Base-by-base conservation (phyloP, 1,139 yeast species). In the Suhomyces guaymorum region DNA sequence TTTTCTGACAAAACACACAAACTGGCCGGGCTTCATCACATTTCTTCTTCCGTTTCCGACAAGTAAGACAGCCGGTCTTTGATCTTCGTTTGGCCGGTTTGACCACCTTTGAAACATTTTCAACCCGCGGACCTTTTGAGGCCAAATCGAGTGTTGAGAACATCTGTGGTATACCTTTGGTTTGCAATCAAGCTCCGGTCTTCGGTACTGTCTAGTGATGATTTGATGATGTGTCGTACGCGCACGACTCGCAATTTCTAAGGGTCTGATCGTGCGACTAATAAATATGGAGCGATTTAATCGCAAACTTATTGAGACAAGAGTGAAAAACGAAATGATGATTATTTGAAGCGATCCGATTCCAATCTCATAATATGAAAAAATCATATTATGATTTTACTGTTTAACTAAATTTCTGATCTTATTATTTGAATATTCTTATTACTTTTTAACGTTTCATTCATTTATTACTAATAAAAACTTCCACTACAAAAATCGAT, bases 11-110 rank as follows among this genome's bases (percentile, higher is more conserved):
- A 39, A 59, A 62, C 20, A 47, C 44, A 48, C 73, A 66, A 9
- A 41, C 43, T 5, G 73, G 73, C 33, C 57, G 57, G 15, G 46
- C 43, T 45, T 66, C 73, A 47, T 67, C 73, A 48, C 73, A 67
- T 43, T 66, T 67, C 51, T 62, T 66, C 48, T 59, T 62, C n/a
- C 69, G 56, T 42, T 52, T 52, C 24, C 72, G 59, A 40, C 73
- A 67, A 4, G 72, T 64, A 22, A 60, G 48, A 33, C 73, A 67
- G 10, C 73, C 73, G 2, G 64, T 61, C 26, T 65, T 52, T 10
- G 70, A 63, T 36, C 72, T 26, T 16, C 36, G 26, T 18, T 37
- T 33, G 20, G 33, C 21, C 3, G 37, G 33, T 21, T 37, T 37
- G 10, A 30, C 37, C 7, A 32, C 33, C n/a, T 33, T 12, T 9